A percentile compares a stretch with the other conserved stretches of the same genome.
phyloP scores from a whole-genome alignment of 2,329 filamentous ascomycete genomes.

The Colletotrichum sp. region DNA sequence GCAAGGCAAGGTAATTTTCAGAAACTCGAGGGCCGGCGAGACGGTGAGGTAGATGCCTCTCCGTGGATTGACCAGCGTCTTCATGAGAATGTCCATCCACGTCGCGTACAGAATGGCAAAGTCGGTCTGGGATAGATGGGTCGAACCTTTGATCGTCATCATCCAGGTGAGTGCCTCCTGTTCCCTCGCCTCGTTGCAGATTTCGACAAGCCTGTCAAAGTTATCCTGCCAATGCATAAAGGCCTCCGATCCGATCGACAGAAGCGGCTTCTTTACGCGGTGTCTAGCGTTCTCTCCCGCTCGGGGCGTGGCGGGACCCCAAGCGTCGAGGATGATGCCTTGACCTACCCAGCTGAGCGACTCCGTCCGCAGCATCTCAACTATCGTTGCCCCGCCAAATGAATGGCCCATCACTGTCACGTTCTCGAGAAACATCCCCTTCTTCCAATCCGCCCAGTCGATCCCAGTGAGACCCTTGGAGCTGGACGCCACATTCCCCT shows the following conservation, averaged over 20 bases:
- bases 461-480: conserved; percentile 62
- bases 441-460: conserved; percentile 62
- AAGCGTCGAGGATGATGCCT: conserved; percentile 71
- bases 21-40: conserved; percentile 66
- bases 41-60: conserved; percentile 69
- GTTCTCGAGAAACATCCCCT: conserved; percentile 55
- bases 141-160: conserved; percentile 61
- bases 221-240: conserved; percentile 75
- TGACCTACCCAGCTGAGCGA: conserved; percentile 63
- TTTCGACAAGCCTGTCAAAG: conserved; percentile 59
- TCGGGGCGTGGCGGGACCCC: conserved; percentile 57
- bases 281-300: conserved; percentile 47
- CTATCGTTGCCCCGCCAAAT: conserved; percentile 69
- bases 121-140: conserved; percentile 71
- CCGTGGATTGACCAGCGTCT: conserved; percentile 67
- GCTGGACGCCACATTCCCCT: conserved; percentile 64
- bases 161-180: conserved; percentile 54
- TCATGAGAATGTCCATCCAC: conserved; percentile 62
- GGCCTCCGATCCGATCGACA: conserved; percentile 70
- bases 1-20: conserved; percentile 55
- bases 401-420: conserved; percentile 70
- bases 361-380: conserved; percentile 62
- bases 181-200: conserved; percentile 61
- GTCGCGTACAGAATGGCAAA: conserved; percentile 69
- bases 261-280: conserved; percentile 56